Evolutionary conservation across 2,329 filamentous ascomycete species (phyloP).

Genomic region (Tolypocladium amazonense): DNA sequence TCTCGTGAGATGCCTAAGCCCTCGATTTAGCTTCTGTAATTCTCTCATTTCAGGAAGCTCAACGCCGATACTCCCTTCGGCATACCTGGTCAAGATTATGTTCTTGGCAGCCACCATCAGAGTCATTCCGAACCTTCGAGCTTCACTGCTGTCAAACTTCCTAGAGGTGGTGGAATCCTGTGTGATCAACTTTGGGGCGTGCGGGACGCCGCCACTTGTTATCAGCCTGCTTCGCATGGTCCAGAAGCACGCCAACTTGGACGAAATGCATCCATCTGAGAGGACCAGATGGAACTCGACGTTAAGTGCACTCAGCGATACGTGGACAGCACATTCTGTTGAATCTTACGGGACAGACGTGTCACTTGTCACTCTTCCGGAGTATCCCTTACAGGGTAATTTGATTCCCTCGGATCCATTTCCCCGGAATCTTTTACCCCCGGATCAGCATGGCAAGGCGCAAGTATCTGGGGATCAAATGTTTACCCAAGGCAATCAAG

Average conservation of each 20-base stretch:
- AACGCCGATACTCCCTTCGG: slow-evolving; percentile 22
- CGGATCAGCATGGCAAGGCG: not conserved
- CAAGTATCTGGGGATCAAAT: not conserved
- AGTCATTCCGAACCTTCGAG: slow-evolving; percentile 18
- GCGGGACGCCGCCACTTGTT: slow-evolving; percentile 22
- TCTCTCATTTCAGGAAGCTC: slow-evolving; percentile 23
- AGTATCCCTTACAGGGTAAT: not conserved
- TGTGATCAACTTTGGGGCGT: slow-evolving; percentile 19
- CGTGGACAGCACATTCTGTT: not conserved
- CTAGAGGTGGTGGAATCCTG: slow-evolving; percentile 24
- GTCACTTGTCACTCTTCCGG: not conserved
- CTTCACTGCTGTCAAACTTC: slow-evolving; percentile 24
- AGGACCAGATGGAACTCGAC: slow-evolving; percentile 19
- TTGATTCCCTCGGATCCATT: not conserved
- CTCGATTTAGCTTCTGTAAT: slow-evolving; percentile 26
- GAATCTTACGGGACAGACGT: not conserved
- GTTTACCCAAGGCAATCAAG: not conserved
- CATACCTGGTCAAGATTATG: slow-evolving; percentile 24
- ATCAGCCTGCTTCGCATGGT: slow-evolving; percentile 23
- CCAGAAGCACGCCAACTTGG: slow-evolving; percentile 16
- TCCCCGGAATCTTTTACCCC: not conserved
- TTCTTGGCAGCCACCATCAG: slow-evolving; percentile 26
- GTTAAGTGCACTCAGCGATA: slow-evolving; percentile 10
- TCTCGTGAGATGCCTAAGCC: slow-evolving; percentile 21
- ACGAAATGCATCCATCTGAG: slow-evolving; percentile 20